Conservation (phyloP, 768 basidiomycete genomes). For the Leccinum subgranulosum region DNA sequence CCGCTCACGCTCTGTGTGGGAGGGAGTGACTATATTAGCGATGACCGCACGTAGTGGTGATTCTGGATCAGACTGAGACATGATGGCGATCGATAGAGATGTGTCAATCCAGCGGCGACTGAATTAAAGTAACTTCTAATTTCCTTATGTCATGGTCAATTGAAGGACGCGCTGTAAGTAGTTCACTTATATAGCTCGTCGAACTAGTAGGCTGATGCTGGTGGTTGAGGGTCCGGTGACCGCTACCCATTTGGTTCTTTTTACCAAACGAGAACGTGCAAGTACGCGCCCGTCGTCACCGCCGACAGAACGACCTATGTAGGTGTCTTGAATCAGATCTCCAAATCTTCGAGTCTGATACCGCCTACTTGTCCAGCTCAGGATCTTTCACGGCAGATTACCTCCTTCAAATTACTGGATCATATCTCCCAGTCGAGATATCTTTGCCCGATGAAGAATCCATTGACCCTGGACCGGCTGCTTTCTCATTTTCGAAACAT, state of each 20-base stretch:
- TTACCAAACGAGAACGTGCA: background rate
- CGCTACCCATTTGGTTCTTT: background rate
- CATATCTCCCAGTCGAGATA: background rate
- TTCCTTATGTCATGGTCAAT: too few species aligned
- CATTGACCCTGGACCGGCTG: background rate
- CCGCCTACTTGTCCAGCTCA: background rate
- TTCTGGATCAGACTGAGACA: constrained; percentile 10
- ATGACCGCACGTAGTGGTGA: constrained; percentile 11
- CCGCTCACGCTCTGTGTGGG: constrained; percentile 2
- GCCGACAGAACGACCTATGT: background rate
- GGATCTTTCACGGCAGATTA: background rate
- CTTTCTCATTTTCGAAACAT: background rate
- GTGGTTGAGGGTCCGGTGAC: background rate
- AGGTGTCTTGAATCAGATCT: background rate
- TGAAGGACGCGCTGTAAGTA: too few species aligned
- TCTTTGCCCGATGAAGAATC: background rate
- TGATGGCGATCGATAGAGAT: constrained; percentile 1
- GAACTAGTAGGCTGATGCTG: too few species aligned
- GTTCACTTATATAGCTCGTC: too few species aligned
- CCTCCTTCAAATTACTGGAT: background rate
- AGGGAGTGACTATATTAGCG: constrained; percentile 10
- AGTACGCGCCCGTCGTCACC: background rate
- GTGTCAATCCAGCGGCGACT: too few species aligned
- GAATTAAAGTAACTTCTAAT: too few species aligned
- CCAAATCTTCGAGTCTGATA: background rate